Evolutionary conservation across 208 protist genomes (phyloP), one percentile per base, ranked within the genome.

Genomic region (Trichomonas gallinae): DNA sequence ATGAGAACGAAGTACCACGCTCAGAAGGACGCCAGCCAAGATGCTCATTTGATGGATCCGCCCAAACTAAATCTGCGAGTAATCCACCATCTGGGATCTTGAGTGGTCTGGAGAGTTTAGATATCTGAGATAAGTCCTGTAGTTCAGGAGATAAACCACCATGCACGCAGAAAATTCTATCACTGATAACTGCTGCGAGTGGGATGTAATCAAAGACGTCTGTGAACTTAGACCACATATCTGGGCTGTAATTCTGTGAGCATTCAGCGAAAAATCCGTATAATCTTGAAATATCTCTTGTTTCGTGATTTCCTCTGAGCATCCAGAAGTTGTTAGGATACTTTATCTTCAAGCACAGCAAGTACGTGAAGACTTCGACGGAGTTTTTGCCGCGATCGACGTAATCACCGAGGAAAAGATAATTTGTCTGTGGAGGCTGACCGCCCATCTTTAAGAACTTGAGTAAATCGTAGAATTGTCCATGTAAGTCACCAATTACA

Each of bases 241-340:
- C 99, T 93, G 99, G 98, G 97, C 99, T 99, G 97, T 99, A 99
- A 42, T 42, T 85, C 17, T 98, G 98, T 97, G 99, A 99, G 97
- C 99, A 99, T 97, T 99, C 99, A 82, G 99, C 98, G 85, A 99
- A 99, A 97, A 99, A 99, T 82, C 99, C 99, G 97, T 99, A 99
- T 97, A 99, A 99, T 87, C 98, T 97, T 97, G 99, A 99, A 96
- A 99, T 98, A 31, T 98, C 98, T 23, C 98, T 97, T 97, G 98
- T 99, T 97, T 99, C 99, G 97, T 99, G 99, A 97, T 99, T 99
- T 48, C 99, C 99, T 58, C 99, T 98, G 4, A 99, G 97, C 34
- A 99, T 44, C 40, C 72, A 97, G 63, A 96, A 96, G 40, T 81
- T 97, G 49, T 97, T 96, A 31, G 97, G 96, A 97, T 97, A 97